Base-by-base conservation (phyloP, 805 yeast species). In the Saturnispora halmiae region DNA sequence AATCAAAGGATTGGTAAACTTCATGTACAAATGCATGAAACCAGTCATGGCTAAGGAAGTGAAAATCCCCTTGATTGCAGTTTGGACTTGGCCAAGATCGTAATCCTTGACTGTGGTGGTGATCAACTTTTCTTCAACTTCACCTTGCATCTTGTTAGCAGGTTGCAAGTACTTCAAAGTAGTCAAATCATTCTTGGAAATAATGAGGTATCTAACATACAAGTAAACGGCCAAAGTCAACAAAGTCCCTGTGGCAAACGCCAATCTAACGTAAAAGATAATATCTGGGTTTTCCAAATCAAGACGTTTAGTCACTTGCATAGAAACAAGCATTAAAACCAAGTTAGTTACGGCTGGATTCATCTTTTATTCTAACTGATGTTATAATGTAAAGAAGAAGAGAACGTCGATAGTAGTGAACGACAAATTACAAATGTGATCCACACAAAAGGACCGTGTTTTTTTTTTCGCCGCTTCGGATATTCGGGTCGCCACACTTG, bases 21-120 rank as follows among this genome's bases (percentile, higher is more conserved):
- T 82, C 94, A 92, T 77, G 77, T 90, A 90, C 47, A 92, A 58
- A 66, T 92, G 98, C 97, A 90, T 88, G 79, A 90, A 83, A 20
- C 82, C 94, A 88, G 92, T 88, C 95, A 92, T 86, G 55, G 94
- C 96, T 52, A 88, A 60, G 49, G 94, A 82, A 48, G 94, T 83
- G 72, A 81, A 79, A 51, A 86, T 75, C 49, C 94, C 77, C 66
- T 83, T 86, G 64, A 88, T 73, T 45, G 86, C 79, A 39, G 75
- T 46, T 63, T 83, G 78, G 47, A 90, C 73, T 69, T 90, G 96
- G 59, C 78, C 73, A 61, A 88, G 74, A 65, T 92, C 98, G 70
- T 92, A 92, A 54, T 92, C 96, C 70, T 78, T 85, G 50, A 87
- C 86, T 40, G 97, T 90, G 51, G 96, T 86, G 50, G 90, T 84